Conservation (phyloP, 2,329 filamentous ascomycete species). For the Trichoderma endophyticum region DNA sequence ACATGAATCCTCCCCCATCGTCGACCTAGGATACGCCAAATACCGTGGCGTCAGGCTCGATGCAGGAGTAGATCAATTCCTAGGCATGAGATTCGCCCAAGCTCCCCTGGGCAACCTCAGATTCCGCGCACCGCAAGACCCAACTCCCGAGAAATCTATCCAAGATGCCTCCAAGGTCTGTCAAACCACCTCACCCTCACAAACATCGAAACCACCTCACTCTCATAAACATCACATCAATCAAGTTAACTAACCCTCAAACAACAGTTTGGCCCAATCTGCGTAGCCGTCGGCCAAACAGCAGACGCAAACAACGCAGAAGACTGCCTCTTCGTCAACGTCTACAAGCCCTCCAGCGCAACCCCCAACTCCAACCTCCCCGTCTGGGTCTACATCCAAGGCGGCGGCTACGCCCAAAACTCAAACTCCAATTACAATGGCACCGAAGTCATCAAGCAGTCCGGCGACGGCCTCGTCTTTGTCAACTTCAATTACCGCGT, state of each 20-base stretch:
- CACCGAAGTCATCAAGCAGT: conserved; percentile 43
- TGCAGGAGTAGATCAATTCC: conserved; percentile 43
- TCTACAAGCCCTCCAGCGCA: conserved; percentile 43
- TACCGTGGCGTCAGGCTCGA: conserved; percentile 40
- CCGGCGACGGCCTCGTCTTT: conserved; percentile 47
- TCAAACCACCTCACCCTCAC: not conserved
- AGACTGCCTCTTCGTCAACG: conserved; percentile 48
- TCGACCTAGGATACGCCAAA: conserved; percentile 44
- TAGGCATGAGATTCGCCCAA: conserved; percentile 51
- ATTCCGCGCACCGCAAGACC: conserved; percentile 48
- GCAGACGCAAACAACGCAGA: conserved; percentile 29
- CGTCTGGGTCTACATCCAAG: conserved; percentile 42
- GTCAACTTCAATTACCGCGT: conserved; percentile 64
- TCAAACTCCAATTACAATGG: conserved; percentile 54
- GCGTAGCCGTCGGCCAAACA: conserved; percentile 37
- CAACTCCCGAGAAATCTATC: conserved; percentile 31
- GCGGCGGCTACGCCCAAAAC: conserved; percentile 47
- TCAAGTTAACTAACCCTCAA: not conserved
- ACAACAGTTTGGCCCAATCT: conserved; percentile 43
- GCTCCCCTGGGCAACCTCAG: conserved; percentile 49
- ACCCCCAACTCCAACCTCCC: conserved; percentile 32
- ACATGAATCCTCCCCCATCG: not conserved
- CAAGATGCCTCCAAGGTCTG: conserved; percentile 39
- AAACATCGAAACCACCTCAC: not conserved
- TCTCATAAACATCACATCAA: no score